phyloP scores from a whole-genome alignment of 768 basidiomycete genomes.

The Rhodosporidiobolus sp. region DNA sequence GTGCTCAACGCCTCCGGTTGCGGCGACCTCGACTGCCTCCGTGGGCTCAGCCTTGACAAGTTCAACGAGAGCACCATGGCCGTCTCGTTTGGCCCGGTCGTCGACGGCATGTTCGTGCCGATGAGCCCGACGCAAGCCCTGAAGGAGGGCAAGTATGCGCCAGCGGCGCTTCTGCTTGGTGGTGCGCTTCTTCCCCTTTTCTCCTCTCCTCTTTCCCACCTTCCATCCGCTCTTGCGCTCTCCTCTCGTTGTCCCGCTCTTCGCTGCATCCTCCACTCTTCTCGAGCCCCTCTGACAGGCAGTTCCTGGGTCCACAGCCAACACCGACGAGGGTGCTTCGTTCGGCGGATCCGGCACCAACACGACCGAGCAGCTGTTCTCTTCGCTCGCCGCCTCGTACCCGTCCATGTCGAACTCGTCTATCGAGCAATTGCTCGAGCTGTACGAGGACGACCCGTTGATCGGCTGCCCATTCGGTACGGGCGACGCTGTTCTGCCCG shows the following conservation, averaged over 20 bases:
- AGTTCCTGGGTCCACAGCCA: not conserved
- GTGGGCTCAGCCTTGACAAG: constrained; percentile 20
- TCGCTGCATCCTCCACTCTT: not conserved
- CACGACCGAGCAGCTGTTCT: constrained; percentile 4
- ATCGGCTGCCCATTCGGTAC: constrained; percentile 36
- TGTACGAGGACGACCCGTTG: constrained; percentile 29
- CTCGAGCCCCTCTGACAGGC: not conserved
- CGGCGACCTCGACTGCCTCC: constrained; percentile 29
- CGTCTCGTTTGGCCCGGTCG: constrained; percentile 3
- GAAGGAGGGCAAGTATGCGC: constrained; percentile 9
- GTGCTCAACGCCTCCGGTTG: constrained; percentile 29
- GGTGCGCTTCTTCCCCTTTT: not conserved
- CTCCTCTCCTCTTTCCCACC: too few relatives aligned
- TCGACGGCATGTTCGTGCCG: constrained; percentile 5
- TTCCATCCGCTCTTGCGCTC: too few relatives aligned
- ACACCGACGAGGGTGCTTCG: constrained; percentile 30
- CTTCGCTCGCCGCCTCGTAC: constrained; percentile 1
- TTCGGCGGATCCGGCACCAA: constrained; percentile 19
- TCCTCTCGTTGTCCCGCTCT: too few relatives aligned
- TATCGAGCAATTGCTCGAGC: not conserved
- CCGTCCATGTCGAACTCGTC: constrained; percentile 18
- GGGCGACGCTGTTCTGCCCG: constrained; percentile 31
- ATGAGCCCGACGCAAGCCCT: not conserved
- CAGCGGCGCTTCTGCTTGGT: constrained; percentile 32
- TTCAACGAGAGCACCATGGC: constrained; percentile 29